A percentile compares a stretch with the other conserved stretches of the same genome.
phyloP scores from a whole-genome alignment of 306 rosid species.

The Prunus padus region DNA sequence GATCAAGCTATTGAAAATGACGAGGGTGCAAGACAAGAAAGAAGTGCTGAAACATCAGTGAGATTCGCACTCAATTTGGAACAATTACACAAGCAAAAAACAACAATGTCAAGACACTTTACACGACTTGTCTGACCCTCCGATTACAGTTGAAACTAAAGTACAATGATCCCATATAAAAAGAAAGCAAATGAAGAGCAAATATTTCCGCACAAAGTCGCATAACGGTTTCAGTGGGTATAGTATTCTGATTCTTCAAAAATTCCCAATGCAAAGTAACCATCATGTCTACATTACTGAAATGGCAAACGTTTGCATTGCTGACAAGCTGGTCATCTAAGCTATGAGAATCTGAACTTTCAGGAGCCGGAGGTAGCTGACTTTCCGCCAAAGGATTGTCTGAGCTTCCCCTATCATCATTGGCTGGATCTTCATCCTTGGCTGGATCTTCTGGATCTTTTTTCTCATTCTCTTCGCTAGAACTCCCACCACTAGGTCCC shows the following conservation, averaged over 20 bases:
- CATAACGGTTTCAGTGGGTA: slow-evolving; percentile 31
- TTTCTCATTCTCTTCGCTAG: slow-evolving; percentile 52
- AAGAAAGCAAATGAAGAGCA: slow-evolving; percentile 34
- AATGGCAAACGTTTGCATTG: slow-evolving; percentile 35
- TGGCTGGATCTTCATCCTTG: slow-evolving; percentile 52
- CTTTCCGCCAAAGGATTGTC: slow-evolving; percentile 50
- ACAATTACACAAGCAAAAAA: slow-evolving; percentile 14
- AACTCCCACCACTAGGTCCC: slow-evolving; percentile 71
- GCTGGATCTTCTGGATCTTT: slow-evolving; percentile 42
- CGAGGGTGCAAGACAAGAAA: neutral
- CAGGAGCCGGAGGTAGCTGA: slow-evolving; percentile 53
- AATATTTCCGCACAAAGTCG: slow-evolving; percentile 35
- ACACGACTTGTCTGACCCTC: slow-evolving; percentile 48
- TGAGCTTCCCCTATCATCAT: slow-evolving; percentile 41
- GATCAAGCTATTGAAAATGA: neutral
- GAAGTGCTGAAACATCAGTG: neutral
- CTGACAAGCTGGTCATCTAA: slow-evolving; percentile 46
- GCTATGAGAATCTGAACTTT: slow-evolving; percentile 61
- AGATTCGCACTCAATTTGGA: neutral
- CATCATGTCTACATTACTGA: slow-evolving; percentile 29
- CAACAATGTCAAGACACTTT: slow-evolving; percentile 26
- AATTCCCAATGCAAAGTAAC: slow-evolving; percentile 27
- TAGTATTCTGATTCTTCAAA: slow-evolving; percentile 13
- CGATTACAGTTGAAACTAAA: slow-evolving; percentile 36
- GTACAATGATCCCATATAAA: slow-evolving; percentile 45